Conservation (phyloP, 331 rosid genomes). For the Quercus lobata region DNA sequence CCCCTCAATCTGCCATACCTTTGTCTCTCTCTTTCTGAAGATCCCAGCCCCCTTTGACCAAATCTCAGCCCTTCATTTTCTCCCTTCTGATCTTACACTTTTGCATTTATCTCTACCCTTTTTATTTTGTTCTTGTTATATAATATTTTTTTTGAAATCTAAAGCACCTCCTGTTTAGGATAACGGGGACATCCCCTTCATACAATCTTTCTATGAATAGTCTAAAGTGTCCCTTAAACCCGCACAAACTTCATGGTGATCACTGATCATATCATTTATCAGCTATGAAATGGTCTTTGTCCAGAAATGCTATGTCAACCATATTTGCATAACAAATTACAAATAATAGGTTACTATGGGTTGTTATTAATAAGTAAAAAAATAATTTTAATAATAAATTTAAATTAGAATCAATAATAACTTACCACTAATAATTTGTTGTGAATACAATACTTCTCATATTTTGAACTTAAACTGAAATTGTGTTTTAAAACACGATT, state of each 20-base stretch:
- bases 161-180: not conserved
- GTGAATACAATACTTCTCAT: too few relatives aligned
- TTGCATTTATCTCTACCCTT: not conserved
- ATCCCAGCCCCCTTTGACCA: slow-evolving; percentile 54
- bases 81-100: too few relatives aligned
- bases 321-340: fast-evolving
- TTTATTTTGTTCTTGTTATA: not conserved
- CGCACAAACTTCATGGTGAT: not conserved
- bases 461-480: too few relatives aligned
- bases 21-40: slow-evolving; percentile 19
- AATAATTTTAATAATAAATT: fast-evolving
- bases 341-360: fast-evolving
- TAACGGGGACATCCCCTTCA: not conserved
- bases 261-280: too few relatives aligned
- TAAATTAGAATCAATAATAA: too few relatives aligned
- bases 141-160: not conserved
- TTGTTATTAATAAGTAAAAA: too few relatives aligned
- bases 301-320: fast-evolving
- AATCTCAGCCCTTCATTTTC: slow-evolving; percentile 36
- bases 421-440: fast-evolving
- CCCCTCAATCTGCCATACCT: slow-evolving; percentile 12
- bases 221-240: not conserved
- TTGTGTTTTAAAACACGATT: too few relatives aligned
- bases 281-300: too few relatives aligned
- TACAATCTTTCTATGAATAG: not conserved